These are phyloP conservation scores for Orbilia ellipsospora DNA, from an alignment of 2,329 filamentous ascomycete species.

Conservation along the genomic window DNA sequence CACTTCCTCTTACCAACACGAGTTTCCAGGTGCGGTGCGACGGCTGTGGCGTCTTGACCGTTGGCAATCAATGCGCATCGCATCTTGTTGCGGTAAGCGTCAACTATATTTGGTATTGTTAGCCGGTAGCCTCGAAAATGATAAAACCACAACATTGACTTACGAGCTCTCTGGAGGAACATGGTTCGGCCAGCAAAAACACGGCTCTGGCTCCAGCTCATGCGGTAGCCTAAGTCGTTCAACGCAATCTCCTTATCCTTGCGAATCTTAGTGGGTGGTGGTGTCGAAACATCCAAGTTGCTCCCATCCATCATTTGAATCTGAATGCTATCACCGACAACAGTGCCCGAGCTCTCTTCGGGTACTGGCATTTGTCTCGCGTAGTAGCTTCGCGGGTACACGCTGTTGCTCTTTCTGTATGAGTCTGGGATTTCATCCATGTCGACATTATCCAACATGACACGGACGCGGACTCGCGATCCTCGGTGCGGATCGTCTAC, in stretches of 20 bases:
- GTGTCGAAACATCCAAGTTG: slow-evolving; percentile 78
- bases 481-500: slow-evolving; percentile 88
- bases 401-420: slow-evolving; percentile 87
- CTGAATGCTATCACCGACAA: slow-evolving; percentile 66
- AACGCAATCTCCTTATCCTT: slow-evolving; percentile 86
- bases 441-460: slow-evolving; percentile 91
- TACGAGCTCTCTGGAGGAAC: slow-evolving; percentile 90
- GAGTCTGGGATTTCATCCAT: slow-evolving; percentile 96
- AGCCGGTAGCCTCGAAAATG: slow-evolving; percentile 29
- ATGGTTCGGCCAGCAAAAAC: slow-evolving; percentile 87
- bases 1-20: slow-evolving; percentile 84
- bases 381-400: slow-evolving; percentile 84
- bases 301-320: slow-evolving; percentile 76
- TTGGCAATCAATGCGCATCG: slow-evolving; percentile 80
- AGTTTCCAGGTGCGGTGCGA: slow-evolving; percentile 88
- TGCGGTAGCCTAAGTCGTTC: slow-evolving; percentile 91
- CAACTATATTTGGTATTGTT: slow-evolving; percentile 70
- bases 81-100: slow-evolving; percentile 94
- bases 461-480: slow-evolving; percentile 84
- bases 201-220: slow-evolving; percentile 96
- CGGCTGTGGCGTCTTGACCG: slow-evolving; percentile 77
- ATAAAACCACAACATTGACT: slow-evolving; percentile 64
- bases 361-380: slow-evolving; percentile 82
- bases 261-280: slow-evolving; percentile 75
- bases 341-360: slow-evolving; percentile 75